Evolutionary conservation across 371 early-diverging fungal genomes (phyloP), one percentile per base, ranked within the genome.

Genomic region (Cokeromyces recurvatus): DNA sequence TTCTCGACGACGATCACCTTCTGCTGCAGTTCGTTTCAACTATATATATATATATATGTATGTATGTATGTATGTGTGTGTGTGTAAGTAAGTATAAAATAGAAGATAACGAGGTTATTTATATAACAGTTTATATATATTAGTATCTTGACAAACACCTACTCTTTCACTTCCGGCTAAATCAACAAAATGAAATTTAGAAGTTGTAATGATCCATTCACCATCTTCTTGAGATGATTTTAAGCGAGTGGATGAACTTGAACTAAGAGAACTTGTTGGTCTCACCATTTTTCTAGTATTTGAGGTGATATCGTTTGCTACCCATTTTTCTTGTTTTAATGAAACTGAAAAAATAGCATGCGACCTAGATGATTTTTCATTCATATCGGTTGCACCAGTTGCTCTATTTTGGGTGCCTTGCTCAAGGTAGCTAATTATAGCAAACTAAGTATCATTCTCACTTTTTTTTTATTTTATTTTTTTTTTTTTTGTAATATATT

Each of bases 171-270:
- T 92, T 19, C 99, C 99, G 24, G 99, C 99, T 57, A 99, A 72
- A 80, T 99, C 99, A 32, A 99, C 99, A 82, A 99, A 99, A 63
- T 97, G 92, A 57, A 97, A 93, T 68, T 98, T 99, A 29, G 92
- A 89, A 8, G 77, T 76, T 19, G 89, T 66, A n/a, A 71, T 60
- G 10, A 83, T 47, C 67, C 78, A 75, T 32, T 81, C 77, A 4
- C 74, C 67, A 4, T 68, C 76, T 7, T 66, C 73, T 8, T n/a
- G 5, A 27, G 47, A 31, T 31, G 21, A 24, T 2, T 36, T 20
- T 37, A 43, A 38, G 6, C 51, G 51, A 11, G 38, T 47, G 14
- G 53, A 44, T n/a, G 50, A 39, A 12, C 53, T 41, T 2, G 48
- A 41, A 17, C 57, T 60, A 7, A 64, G 23, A 6, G 62, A 52